A percentile compares a stretch with the other conserved stretches of the same genome.
Evolutionary conservation across 164 flowering plant species (phyloP).

Genomic region (Sextonia rubra): DNA sequence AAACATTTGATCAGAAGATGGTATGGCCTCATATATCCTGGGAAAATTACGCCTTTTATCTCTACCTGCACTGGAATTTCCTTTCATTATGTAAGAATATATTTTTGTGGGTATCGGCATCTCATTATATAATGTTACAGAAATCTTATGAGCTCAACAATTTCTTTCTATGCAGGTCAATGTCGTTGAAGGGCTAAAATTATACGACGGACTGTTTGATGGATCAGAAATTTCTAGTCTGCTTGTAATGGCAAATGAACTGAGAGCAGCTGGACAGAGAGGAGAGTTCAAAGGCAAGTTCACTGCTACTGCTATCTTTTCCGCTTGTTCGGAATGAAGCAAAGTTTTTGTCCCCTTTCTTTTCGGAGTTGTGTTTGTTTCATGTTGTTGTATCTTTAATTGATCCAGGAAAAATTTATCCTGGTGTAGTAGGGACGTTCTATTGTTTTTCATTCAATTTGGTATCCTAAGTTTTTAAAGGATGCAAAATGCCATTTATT

Average conservation of each 20-base stretch:
- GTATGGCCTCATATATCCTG: constrained; percentile 28
- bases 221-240: constrained; percentile 54
- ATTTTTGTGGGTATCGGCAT: neutral
- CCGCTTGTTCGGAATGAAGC: neutral
- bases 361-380: too few relatives aligned
- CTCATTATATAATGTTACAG: neutral
- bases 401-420: too few relatives aligned
- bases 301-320: neutral
- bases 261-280: constrained; percentile 68
- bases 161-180: constrained; percentile 43
- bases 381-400: too few relatives aligned
- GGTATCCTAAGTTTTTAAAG: too few relatives aligned
- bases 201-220: constrained; percentile 54
- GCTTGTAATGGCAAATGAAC: constrained; percentile 58
- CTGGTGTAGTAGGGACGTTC: too few relatives aligned
- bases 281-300: constrained; percentile 83
- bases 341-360: too few relatives aligned
- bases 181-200: constrained; percentile 69
- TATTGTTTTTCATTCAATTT: too few relatives aligned
- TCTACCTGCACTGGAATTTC: neutral
- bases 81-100: neutral
- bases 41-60: constrained; percentile 3
- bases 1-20: constrained; percentile 60
- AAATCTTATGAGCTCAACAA: too few relatives aligned
- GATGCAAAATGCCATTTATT: too few relatives aligned